Evolutionary conservation across 768 basidiomycete species (phyloP).

Genomic region (Antrodiella citrinella): DNA sequence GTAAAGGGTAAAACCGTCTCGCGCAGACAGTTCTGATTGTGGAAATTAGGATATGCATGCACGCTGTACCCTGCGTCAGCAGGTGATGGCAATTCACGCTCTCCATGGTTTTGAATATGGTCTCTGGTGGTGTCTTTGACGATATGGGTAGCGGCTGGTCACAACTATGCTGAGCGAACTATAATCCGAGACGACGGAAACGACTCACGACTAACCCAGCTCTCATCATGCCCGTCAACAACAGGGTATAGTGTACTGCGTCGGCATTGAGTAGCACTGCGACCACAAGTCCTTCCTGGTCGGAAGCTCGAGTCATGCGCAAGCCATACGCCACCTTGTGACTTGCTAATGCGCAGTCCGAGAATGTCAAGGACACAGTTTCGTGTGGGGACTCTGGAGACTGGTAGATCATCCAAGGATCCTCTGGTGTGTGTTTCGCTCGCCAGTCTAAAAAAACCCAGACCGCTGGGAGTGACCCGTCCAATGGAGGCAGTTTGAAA

Average conservation of each 20-base stretch:
- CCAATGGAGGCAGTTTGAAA: conserved; percentile 8
- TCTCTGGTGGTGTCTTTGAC: conserved; percentile 28
- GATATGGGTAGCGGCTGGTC: conserved; percentile 27
- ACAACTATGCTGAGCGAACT: background rate
- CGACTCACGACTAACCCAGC: conserved; percentile 8
- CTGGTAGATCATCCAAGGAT: conserved; percentile 1
- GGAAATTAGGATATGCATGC: background rate
- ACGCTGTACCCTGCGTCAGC: conserved; percentile 20
- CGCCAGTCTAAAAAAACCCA: conserved; percentile 5
- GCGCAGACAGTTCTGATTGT: background rate
- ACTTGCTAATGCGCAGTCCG: conserved; percentile 1
- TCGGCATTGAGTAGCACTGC: conserved; percentile 5
- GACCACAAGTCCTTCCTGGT: conserved; percentile 1
- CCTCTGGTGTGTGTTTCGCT: conserved; percentile 1
- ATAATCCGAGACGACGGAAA: background rate
- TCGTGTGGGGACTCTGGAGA: background rate
- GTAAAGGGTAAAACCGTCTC: background rate
- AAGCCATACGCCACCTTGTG: conserved; percentile 4
- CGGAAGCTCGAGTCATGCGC: background rate
- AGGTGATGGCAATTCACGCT: conserved; percentile 31
- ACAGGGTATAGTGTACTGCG: background rate
- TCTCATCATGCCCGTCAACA: conserved; percentile 1
- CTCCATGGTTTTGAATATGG: conserved; percentile 27
- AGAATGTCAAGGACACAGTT: background rate
- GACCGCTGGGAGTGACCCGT: conserved; percentile 3